phyloP scores from a whole-genome alignment of 1,284 basidiomycete species.

The Leccinum colubrinum region DNA sequence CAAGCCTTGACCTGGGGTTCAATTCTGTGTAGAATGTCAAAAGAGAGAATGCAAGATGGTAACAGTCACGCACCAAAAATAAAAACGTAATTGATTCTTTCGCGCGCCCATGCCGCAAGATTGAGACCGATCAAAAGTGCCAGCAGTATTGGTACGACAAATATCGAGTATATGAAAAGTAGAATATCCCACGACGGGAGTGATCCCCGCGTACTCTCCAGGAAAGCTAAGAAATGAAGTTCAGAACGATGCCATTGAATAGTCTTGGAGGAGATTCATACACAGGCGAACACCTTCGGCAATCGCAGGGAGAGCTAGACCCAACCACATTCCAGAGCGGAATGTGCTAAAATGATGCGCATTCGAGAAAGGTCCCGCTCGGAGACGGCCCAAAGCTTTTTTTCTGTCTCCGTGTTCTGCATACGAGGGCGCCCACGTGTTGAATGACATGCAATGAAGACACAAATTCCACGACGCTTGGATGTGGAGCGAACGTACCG shows the following conservation, averaged over 20 bases:
- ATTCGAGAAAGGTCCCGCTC: slow-evolving; percentile 53
- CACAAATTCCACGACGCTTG: neutral
- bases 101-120: slow-evolving; percentile 71
- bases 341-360: slow-evolving; percentile 83
- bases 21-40: slow-evolving; percentile 52
- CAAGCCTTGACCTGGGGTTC: slow-evolving; percentile 74
- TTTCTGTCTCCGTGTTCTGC: slow-evolving; percentile 84
- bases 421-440: neutral
- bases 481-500: slow-evolving; percentile 43
- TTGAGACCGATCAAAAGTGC: slow-evolving; percentile 81
- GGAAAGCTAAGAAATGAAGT: slow-evolving; percentile 48
- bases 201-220: slow-evolving; percentile 48
- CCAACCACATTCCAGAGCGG: slow-evolving; percentile 75
- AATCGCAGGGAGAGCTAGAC: slow-evolving; percentile 74
- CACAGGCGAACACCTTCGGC: slow-evolving; percentile 69
- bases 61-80: slow-evolving; percentile 68
- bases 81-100: slow-evolving; percentile 88
- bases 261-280: slow-evolving; percentile 32
- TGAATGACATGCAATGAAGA: neutral
- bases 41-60: neutral
- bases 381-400: slow-evolving; percentile 69
- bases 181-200: slow-evolving; percentile 78
- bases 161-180: slow-evolving; percentile 75
- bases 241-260: neutral
- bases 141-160: slow-evolving; percentile 79